A percentile compares a stretch with the other conserved stretches of the same genome.
phyloP scores from a whole-genome alignment of 2,329 filamentous ascomycete species.

The Pseudocercospora musae region DNA sequence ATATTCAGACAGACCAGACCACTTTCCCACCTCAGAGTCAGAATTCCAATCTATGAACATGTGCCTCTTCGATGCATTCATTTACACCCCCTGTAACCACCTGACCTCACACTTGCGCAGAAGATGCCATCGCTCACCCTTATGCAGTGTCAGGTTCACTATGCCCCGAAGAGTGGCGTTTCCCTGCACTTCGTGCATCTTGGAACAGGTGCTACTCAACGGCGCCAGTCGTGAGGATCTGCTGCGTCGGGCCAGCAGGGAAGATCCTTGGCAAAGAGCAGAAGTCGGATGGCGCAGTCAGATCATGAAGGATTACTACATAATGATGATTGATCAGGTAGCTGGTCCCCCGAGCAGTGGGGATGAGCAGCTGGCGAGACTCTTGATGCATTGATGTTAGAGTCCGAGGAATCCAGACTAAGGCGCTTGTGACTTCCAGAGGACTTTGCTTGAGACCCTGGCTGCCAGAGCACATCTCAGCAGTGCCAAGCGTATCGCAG shows the following conservation, averaged over 20 bases:
- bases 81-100: neutral
- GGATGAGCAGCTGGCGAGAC: neutral
- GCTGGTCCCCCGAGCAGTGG: neutral
- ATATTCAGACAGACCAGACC: neutral
- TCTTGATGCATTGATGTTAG: neutral
- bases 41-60: neutral
- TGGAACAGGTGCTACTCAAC: neutral
- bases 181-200: neutral
- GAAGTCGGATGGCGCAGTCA: neutral
- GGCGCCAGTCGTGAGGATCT: neutral
- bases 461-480: no score
- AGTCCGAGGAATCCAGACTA: no score
- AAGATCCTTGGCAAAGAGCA: neutral
- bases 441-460: no score
- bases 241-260: neutral
- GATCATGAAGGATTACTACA: neutral
- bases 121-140: neutral
- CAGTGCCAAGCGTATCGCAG: no score
- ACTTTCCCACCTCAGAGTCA: neutral
- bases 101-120: neutral
- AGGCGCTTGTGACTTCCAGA: no score
- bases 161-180: neutral
- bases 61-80: neutral
- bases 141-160: neutral
- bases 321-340: neutral